Evolutionary conservation across 805 yeast genomes (phyloP).

Genomic region (Yarrowia hollandica): DNA sequence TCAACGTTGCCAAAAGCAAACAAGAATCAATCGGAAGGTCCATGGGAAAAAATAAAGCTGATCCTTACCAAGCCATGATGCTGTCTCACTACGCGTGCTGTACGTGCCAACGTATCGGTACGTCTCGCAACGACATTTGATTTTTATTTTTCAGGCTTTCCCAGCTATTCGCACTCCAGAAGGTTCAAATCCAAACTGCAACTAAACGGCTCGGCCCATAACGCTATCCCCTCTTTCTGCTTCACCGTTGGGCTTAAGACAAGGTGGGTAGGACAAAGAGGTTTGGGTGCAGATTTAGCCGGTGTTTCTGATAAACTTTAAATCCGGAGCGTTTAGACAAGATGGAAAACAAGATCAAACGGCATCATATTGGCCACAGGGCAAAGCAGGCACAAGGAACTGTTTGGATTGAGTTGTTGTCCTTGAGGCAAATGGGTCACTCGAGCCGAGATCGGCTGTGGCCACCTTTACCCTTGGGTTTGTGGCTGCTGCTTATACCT

Average conservation of each 20-base stretch:
- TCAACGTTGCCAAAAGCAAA: background rate
- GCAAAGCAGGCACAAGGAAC: constrained; percentile 28
- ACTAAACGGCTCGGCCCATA: constrained; percentile 26
- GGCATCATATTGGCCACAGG: background rate
- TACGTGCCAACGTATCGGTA: constrained; percentile 6
- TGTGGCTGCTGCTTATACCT: too few relatives aligned
- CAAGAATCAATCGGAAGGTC: too few relatives aligned
- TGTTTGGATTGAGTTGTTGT: too few relatives aligned
- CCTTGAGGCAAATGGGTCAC: background rate
- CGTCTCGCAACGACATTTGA: background rate
- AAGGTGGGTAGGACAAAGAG: background rate
- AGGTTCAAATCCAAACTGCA: constrained; percentile 16
- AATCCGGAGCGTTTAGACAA: background rate
- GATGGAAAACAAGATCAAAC: too few relatives aligned
- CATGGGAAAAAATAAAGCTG: too few relatives aligned
- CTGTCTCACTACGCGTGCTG: constrained; percentile 1
- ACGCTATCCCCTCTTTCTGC: constrained; percentile 28
- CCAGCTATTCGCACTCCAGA: background rate
- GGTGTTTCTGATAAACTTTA: background rate
- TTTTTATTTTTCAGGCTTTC: background rate
- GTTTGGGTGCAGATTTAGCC: too few relatives aligned
- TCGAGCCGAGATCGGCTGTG: too few relatives aligned
- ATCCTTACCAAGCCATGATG: too few relatives aligned
- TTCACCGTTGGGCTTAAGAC: constrained; percentile 26
- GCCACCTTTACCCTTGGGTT: too few relatives aligned